Evolutionary conservation across 306 rosid species (phyloP), one percentile per base, ranked within the genome.

Genomic region (Mimosa bimucronata): DNA sequence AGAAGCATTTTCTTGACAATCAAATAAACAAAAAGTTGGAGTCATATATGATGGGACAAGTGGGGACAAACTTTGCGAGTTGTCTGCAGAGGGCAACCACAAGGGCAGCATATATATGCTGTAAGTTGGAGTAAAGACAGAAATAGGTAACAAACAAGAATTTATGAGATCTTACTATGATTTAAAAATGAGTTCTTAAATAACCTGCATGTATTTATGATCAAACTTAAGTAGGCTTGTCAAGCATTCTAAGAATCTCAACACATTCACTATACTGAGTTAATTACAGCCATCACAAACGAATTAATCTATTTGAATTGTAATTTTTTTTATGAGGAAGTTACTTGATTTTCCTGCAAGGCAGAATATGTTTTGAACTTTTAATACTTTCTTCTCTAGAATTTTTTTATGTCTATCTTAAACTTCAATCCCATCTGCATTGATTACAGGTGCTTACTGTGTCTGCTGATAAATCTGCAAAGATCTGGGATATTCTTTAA

Each of bases 381-480:
- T 34, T 53, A 40, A 9, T 5, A 6, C 45, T 69, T 25, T 16
- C 68, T 29, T 77, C 42, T 58, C n/a, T n/a, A n/a, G n/a, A n/a
- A n/a, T n/a, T n/a, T n/a, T n/a, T n/a, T n/a, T n/a, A n/a, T n/a
- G n/a, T n/a, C n/a, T n/a, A n/a, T n/a, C n/a, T n/a, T n/a, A n/a
- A n/a, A n/a, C n/a, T n/a, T n/a, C n/a, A n/a, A 73, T 68, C 73
- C 42, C 6, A 10, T 41, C 18, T 57, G 50, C 74, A 72, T 66
- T 48, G 73, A 26, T 66, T 68, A n/a, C 80, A 93, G 99, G 95
- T 91, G 79, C 85, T 93, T 84, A 91, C 99, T 16, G 99, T 87
- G 70, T 95, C 99, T 62, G 98, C 99, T 80, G 98, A 95, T 87
- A 93, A 93, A 80, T 80, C 97, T 19, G 99, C 99, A 38, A 95